Evolutionary conservation across 1,284 basidiomycete genomes (phyloP), one percentile per base, ranked within the genome.

Genomic region (Meira nashicola): DNA sequence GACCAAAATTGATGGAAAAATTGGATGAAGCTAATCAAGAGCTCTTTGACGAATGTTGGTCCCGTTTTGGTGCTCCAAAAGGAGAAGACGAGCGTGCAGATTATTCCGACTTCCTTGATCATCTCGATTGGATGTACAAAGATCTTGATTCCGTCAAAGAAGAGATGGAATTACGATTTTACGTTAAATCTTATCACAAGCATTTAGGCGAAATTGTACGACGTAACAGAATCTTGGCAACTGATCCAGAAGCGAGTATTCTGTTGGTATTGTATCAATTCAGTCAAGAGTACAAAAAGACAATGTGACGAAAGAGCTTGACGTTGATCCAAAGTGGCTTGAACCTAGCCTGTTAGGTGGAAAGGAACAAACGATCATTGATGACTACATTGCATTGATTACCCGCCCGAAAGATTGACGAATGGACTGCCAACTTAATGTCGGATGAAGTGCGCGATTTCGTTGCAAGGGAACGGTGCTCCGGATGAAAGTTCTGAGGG

Each of bases 361-460:
- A 58, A 91, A 92, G 76, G 91, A 94, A 73, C 90, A 96, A 77
- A 83, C 83, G 46, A 86, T 98, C 58, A 92, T 98, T 69, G 94
- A 98, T 73, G 92, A 96, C 78, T 98, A 98, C 79, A 86, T 96
- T 54, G 86, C 86, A 66, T 83, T 97, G 64, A 94, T 98, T 80
- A 86, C 94, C 77, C n/a, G n/a, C n/a, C n/a, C 86, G 85, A 79
- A 97, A 97, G 80, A 87, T 98, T 61, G 93, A 97, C 80, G 93
- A 98, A 79, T 98, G 95, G 95, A 89, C 90, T 1, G 82, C 84
- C 56, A 98, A 95, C 78, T 83, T 97, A 58, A 94, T 96, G 88
- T 87, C 86, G 76, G 89, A 90, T 37, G 95, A 98, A 78, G 82
- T 89, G 43, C 83, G 85, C 25, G 89, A 91, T 60, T 98, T 98